These are phyloP conservation scores for Ustilago curta DNA, from an alignment of 1,284 basidiomycete genomes.

Conservation along the genomic window DNA sequence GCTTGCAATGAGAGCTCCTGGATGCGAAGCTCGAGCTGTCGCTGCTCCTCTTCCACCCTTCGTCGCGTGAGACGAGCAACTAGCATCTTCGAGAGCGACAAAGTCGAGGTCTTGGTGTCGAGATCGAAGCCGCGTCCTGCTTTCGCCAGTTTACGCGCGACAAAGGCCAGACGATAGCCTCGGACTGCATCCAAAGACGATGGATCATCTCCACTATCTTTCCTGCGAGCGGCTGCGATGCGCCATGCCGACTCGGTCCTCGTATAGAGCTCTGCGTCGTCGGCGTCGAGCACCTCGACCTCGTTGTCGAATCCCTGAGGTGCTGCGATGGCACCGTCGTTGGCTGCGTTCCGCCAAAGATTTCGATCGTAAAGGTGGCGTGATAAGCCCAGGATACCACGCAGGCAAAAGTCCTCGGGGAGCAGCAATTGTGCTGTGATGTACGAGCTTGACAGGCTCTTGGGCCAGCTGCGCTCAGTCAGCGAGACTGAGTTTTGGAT, in stretches of 20 bases:
- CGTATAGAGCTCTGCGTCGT: constrained; percentile 48
- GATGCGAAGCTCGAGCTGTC: constrained; percentile 65
- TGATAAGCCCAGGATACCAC: constrained; percentile 78
- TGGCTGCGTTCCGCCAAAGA: constrained; percentile 25
- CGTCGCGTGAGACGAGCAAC: constrained; percentile 79
- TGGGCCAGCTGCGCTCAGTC: constrained; percentile 36
- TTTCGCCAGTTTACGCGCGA: constrained; percentile 78
- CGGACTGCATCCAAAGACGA: constrained; percentile 71
- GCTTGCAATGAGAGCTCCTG: constrained; percentile 71
- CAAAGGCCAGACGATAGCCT: constrained; percentile 79
- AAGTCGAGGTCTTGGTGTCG: constrained; percentile 64
- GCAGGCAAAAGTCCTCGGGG: constrained; percentile 93
- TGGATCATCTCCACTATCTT: constrained; percentile 75
- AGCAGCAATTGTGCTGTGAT: constrained; percentile 76
- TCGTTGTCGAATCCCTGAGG: constrained; percentile 68
- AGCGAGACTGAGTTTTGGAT: constrained; percentile 19
- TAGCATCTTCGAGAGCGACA: constrained; percentile 76
- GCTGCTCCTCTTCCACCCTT: constrained; percentile 75
- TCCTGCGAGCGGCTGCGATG: constrained; percentile 78
- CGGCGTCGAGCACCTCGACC: constrained; percentile 60
- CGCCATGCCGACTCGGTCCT: constrained; percentile 68
- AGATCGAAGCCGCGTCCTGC: constrained; percentile 82
- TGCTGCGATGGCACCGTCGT: constrained; percentile 16
- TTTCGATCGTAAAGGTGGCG: constrained; percentile 43
- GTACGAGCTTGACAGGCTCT: constrained; percentile 50